Conservation (phyloP, 1,139 yeast genomes). For the Pichia sp. region DNA sequence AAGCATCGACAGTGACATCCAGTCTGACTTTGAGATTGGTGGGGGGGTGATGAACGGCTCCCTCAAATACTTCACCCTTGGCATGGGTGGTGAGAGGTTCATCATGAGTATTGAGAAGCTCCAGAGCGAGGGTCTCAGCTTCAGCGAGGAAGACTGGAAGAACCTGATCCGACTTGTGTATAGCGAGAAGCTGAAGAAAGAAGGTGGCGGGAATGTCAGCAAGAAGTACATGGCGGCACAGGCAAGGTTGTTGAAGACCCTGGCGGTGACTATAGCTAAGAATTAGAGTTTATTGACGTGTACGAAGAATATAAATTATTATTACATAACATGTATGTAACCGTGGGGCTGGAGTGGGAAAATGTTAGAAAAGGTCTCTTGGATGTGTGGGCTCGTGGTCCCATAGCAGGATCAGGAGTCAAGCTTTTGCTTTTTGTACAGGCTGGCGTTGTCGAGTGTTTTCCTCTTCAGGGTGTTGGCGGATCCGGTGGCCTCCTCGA, state of each 20-base stretch:
- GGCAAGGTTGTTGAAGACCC: conserved; percentile 11
- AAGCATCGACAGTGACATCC: conserved; percentile 46
- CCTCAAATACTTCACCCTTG: conserved; percentile 44
- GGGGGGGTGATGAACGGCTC: conserved; percentile 32
- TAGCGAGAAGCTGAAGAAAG: conserved; percentile 39
- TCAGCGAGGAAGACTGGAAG: conserved; percentile 35
- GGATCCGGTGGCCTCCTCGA: background rate
- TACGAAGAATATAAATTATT: background rate
- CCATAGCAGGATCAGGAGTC: background rate
- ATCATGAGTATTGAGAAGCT: conserved; percentile 10
- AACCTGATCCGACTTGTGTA: conserved; percentile 44
- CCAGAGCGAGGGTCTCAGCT: conserved; percentile 6
- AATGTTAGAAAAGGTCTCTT: background rate
- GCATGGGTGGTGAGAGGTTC: conserved; percentile 20
- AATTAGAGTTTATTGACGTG: background rate
- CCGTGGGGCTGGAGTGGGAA: background rate
- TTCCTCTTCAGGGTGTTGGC: conserved; percentile 10
- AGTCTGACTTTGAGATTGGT: conserved; percentile 1
- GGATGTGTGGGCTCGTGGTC: no score
- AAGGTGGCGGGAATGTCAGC: conserved; percentile 12
- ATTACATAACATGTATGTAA: background rate
- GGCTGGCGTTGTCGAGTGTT: background rate
- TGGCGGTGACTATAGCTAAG: conserved; percentile 1
- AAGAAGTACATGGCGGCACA: conserved; percentile 18
- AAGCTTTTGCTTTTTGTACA: conserved; percentile 10